Base-by-base conservation (phyloP, 768 basidiomycete genomes). In the Vararia minispora region DNA sequence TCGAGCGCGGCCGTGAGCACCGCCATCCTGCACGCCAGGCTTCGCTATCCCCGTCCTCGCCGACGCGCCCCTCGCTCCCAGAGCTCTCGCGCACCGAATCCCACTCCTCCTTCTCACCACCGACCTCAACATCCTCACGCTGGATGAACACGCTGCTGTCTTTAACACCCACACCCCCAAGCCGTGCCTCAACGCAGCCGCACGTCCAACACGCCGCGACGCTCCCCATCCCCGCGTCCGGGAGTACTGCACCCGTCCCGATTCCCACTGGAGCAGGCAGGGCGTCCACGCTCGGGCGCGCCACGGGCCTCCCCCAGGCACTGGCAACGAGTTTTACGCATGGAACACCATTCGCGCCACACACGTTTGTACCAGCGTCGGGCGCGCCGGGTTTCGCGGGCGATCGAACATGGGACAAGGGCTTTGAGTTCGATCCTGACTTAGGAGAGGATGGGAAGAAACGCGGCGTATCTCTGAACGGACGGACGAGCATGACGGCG, bases 311-410 rank as follows among this genome's bases (percentile, higher is more conserved):
- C 39, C 8, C 26, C 6, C 45, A 4, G 52, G 51, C 32, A 30
- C 43, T 1, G 44, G 48, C 13, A 57, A n/a, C n/a, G n/a, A n/a
- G n/a, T n/a, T n/a, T 61, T 33, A 59, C 56, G 2, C 69, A 74
- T 36, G 64, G 66, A 0, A 68, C 72, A 4, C 75, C 78, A 0
- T 79, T 79, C 40, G 61, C 60, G 0, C 49, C 64, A 8, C 52
- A 62, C 23, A 58, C 61, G 2, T 68, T 68, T 54, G 59, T 61
- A 13, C 69, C 59, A 34, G 68, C 78, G 0, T 60, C 64, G 52
- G 36, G 87, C n/a, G 88, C 87, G 1, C 87, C 87, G 1, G 88
- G 84, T 5, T 87, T 79, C 47, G 64, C 58, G 11, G 81, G 81
- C 0, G 81, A 83, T 33, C 57, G 60, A 12, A 64, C 53, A 9